Base-by-base conservation (phyloP, 2,329 filamentous ascomycete genomes). In the Aspergillus sp. region DNA sequence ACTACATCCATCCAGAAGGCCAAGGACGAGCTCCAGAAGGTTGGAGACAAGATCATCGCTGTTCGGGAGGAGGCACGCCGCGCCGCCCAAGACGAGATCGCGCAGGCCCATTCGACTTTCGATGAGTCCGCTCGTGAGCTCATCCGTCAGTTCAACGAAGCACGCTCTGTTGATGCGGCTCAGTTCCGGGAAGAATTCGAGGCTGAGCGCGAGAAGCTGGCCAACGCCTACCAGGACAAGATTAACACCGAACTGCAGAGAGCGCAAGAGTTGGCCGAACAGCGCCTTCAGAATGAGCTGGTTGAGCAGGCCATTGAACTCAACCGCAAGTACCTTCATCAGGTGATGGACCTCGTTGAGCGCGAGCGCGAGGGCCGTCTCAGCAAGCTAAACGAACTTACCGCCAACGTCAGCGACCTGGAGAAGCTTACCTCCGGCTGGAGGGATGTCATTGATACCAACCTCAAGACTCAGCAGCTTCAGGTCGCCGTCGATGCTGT, bases 401-500 rank as follows among this genome's bases (percentile, higher is more conserved):
- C 89, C 18, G 81, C 85, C 36, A 89, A 88, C 12, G 91, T 99
- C 18, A 82, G 84, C 45, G 91, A 96, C 69, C 87, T 99, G 12
- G 93, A 97, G 80, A 88, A 88, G 76, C 85, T 99, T 56, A 96
- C 93, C 1, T 85, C 86, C 1, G 89, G 92, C 65, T 98, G 92
- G 92, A 96, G 94, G 77, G 86, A 88, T 46, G 91, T 98, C 42
- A 87, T 99, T 22, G 92, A 98, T 73, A 83, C 86, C 61, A 98
- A 95, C 78, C 85, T 98, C 63, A 90, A 91, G 77, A 97, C 95
- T 0, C 95, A 99, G 78, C 93, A 98, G 79, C 87, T 99, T 29
- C 92, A 97, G 73, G 92, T 99, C 39, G 95, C 95, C 20, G 90
- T 98, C 31, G 95, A 99, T 74, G 92, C 94, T 45, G 92, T 98